Evolutionary conservation across 306 rosid genomes (phyloP).

Genomic region (Glycyrrhiza uralensis): DNA sequence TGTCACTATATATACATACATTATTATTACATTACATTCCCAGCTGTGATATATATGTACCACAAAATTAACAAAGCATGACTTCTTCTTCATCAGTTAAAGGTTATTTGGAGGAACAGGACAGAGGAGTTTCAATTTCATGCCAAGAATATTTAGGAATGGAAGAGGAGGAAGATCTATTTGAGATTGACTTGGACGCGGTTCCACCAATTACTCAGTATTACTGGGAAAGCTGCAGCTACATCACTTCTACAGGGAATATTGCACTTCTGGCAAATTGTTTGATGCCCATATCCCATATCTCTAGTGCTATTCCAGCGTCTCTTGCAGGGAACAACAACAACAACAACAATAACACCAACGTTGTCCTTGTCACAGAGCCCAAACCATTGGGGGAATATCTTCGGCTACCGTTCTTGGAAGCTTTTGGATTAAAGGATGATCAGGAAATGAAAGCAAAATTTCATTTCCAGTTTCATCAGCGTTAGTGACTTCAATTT

Average conservation of each 20-base stretch:
- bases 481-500: slow-evolving; percentile 10
- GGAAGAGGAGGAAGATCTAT: slow-evolving; percentile 70
- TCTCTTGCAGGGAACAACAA: no score
- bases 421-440: slow-evolving; percentile 20
- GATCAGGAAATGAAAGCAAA: slow-evolving; percentile 19
- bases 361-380: slow-evolving; percentile 29
- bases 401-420: slow-evolving; percentile 49
- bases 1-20: slow-evolving; percentile 2
- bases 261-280: slow-evolving; percentile 71
- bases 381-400: slow-evolving; percentile 41
- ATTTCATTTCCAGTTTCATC: slow-evolving; percentile 23
- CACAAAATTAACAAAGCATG: slow-evolving; percentile 32
- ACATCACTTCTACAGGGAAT: slow-evolving; percentile 30
- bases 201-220: slow-evolving; percentile 40
- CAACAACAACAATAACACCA: no score
- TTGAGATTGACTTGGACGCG: slow-evolving; percentile 59
- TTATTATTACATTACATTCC: background rate
- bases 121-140: background rate
- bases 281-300: slow-evolving; percentile 53
- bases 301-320: slow-evolving; percentile 70
- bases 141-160: slow-evolving; percentile 19
- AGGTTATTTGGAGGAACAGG: slow-evolving; percentile 13
- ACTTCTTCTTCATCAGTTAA: slow-evolving; percentile 18
- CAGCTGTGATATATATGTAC: no score
- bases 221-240: slow-evolving; percentile 35